Evolutionary conservation across 2,329 filamentous ascomycete species (phyloP).

Genomic region (Tolypocladium paradoxum): DNA sequence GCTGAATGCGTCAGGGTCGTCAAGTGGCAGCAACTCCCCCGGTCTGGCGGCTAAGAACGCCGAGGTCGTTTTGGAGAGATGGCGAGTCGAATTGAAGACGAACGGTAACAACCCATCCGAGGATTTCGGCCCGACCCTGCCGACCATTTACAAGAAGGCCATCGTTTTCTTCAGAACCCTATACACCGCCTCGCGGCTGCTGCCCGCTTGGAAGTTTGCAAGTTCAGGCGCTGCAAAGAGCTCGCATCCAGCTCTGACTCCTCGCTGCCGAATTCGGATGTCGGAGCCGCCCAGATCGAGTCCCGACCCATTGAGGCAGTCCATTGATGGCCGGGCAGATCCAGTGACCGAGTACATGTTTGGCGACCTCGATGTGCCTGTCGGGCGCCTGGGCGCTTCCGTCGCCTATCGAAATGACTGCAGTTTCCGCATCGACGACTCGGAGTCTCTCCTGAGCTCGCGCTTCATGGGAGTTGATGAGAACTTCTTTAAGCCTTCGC

Average conservation of each 20-base stretch:
- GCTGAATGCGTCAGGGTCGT: conserved; percentile 52
- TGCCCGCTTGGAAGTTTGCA: conserved; percentile 78
- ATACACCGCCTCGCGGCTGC: conserved; percentile 68
- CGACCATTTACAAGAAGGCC: conserved; percentile 92
- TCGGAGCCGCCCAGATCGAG: conserved; percentile 43
- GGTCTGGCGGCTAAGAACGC: conserved; percentile 37
- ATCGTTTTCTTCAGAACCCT: conserved; percentile 90
- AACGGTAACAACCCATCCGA: conserved; percentile 36
- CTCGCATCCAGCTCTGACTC: conserved; percentile 54
- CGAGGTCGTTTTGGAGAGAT: conserved; percentile 81
- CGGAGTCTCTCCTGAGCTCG: conserved; percentile 82
- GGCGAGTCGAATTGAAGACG: conserved; percentile 69
- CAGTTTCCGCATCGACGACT: conserved; percentile 84
- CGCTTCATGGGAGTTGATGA: conserved; percentile 89
- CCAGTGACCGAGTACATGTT: conserved; percentile 66
- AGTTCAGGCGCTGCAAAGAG: conserved; percentile 63
- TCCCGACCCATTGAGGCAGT: conserved; percentile 51
- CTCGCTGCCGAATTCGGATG: conserved; percentile 70
- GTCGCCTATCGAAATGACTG: conserved; percentile 82
- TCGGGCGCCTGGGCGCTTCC: conserved; percentile 70
- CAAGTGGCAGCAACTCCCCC: conserved; percentile 34
- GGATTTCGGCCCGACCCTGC: conserved; percentile 55
- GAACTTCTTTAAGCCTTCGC: conserved; percentile 71
- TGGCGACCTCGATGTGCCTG: conserved; percentile 74
- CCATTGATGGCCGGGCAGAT: conserved; percentile 26